phyloP scores from a whole-genome alignment of 1,284 basidiomycete species.

The Neolentinus lepideus region DNA sequence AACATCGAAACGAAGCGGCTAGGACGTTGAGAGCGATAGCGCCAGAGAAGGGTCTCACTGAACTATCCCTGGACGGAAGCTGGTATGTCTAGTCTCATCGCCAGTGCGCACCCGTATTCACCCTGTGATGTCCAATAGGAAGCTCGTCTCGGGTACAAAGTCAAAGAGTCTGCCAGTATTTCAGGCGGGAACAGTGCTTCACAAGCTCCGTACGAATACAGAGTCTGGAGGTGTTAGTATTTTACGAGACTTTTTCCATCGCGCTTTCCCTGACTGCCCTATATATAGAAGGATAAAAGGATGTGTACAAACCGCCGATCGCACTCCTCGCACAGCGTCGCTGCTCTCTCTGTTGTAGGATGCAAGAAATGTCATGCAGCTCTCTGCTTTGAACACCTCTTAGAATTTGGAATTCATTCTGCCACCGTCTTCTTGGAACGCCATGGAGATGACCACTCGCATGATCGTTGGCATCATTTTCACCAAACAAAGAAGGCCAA shows the following conservation, averaged over 20 bases:
- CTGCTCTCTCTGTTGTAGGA: neutral
- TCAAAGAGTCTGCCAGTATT: neutral
- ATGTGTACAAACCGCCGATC: neutral
- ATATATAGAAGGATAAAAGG: neutral
- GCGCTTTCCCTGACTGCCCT: neutral
- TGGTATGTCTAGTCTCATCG: neutral
- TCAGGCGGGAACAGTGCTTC: neutral
- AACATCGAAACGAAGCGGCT: constrained; percentile 32
- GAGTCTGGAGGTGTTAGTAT: neutral
- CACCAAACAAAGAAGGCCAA: constrained; percentile 27
- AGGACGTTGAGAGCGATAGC: constrained; percentile 5
- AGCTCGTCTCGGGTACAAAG: too few species aligned
- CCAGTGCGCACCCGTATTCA: too few species aligned
- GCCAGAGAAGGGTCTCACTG: too few species aligned
- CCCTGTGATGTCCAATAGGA: too few species aligned
- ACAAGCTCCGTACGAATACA: neutral
- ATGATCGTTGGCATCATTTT: constrained; percentile 34
- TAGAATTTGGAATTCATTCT: constrained; percentile 41
- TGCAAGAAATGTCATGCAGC: constrained; percentile 46
- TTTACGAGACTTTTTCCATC: neutral
- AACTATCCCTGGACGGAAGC: too few species aligned
- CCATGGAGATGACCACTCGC: constrained; percentile 18
- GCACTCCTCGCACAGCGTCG: neutral
- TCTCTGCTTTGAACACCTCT: constrained; percentile 45
- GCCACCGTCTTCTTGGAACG: constrained; percentile 36